Evolutionary conservation across 2,329 filamentous ascomycete genomes (phyloP), one percentile per base, ranked within the genome.

Genomic region (Trichoderma guizhouense): DNA sequence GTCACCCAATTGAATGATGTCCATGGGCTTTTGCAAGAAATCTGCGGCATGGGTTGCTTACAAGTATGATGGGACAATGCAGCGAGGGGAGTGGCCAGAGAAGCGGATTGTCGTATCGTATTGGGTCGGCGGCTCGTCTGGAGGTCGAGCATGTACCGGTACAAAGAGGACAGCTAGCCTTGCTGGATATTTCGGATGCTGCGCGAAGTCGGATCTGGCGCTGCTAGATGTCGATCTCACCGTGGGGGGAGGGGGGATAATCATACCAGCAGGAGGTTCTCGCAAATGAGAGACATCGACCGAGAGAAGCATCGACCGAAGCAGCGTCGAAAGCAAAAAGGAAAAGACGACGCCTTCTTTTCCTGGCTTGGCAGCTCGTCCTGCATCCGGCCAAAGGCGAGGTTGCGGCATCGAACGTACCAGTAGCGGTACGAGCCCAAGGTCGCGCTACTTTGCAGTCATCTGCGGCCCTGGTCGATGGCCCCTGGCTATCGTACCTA

Each of bases 301-400:
- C 11, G 26, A 30, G 53, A 26, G 34, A 60, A n/a, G 55, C 21
- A 9, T 8, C 11, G 28, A 47, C 47, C n/a, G 47, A 66, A 66
- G 63, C 63, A 28, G 34, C 30, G 18, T 62, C 57, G 57, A 62
- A 69, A 62, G 36, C 36, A 43, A 69, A 34, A 47, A 57, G 57
- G 39, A 32, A 43, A 64, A 9, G 12, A n/a, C 36, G 14, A 64
- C 39, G 68, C 68, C 58, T 62, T 67, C 64, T 64, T 39, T 43
- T 64, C 60, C 60, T 55, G 47, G 36, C 58, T 32, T 71, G 62
- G 34, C 53, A 53, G 63, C 65, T 58, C 21, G 28, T 65, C 71
- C 66, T 72, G 71, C 71, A 72, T 72, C 60, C 71, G 67, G 71
- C 43, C 24, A 61, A 14, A 58, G 55, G 57, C 51, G 64, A 64